These are phyloP conservation scores for Lagenidium sp. DNA, from an alignment of 352 stramenopile genomes.

Conservation along the genomic window DNA sequence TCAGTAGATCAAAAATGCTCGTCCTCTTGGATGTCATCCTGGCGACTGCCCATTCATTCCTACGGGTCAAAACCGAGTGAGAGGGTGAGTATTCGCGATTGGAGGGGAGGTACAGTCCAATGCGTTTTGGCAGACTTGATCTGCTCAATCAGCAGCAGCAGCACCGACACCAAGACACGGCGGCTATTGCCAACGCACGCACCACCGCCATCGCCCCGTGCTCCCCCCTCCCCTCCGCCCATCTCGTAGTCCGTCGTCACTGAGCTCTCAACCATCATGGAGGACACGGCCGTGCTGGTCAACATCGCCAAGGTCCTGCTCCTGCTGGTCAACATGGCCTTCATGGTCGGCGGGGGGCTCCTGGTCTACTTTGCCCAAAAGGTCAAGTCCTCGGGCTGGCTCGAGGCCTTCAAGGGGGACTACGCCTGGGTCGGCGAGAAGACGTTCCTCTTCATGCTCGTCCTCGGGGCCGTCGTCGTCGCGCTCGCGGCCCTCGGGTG, in stretches of 20 bases:
- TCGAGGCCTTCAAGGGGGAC: slow-evolving; percentile 62
- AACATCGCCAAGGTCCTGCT: slow-evolving; percentile 75
- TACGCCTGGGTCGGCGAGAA: slow-evolving; percentile 55
- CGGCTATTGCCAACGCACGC: too few relatives aligned
- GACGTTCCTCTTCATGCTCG: slow-evolving; percentile 59
- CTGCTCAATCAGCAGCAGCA: too few relatives aligned
- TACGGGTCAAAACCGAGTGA: too few relatives aligned
- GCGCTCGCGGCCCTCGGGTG: slow-evolving; percentile 52
- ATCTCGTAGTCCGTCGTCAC: neutral
- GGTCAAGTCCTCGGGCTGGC: slow-evolving; percentile 54
- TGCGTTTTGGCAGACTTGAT: too few relatives aligned
- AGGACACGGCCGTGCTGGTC: slow-evolving; percentile 30
- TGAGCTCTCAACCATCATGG: slow-evolving; percentile 30
- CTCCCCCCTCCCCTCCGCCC: too few relatives aligned
- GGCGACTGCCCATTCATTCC: too few relatives aligned
- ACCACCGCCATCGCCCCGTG: too few relatives aligned
- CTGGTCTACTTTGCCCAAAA: slow-evolving; percentile 78
- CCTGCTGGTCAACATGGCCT: slow-evolving; percentile 78
- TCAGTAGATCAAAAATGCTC: too few relatives aligned
- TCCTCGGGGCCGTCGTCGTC: slow-evolving; percentile 60
- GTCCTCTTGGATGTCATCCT: too few relatives aligned
- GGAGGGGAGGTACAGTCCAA: too few relatives aligned
- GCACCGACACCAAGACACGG: too few relatives aligned
- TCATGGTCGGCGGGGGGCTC: slow-evolving; percentile 65
- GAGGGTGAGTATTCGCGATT: too few relatives aligned